phyloP scores from a whole-genome alignment of 192 early-diverging fungal species.

The Coemansia sp. region DNA sequence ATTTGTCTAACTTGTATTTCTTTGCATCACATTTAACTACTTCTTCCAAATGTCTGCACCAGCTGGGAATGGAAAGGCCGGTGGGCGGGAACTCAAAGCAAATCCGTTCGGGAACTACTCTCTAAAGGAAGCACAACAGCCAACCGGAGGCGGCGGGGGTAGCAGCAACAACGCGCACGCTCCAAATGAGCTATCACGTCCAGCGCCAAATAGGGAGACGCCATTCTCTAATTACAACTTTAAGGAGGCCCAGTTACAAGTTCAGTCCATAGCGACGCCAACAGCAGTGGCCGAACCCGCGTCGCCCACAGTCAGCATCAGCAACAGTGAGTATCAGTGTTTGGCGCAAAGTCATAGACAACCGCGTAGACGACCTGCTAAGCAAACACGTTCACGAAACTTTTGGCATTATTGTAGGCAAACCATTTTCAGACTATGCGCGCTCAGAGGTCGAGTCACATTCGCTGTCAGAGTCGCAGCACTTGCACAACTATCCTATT shows the following conservation, averaged over 20 bases:
- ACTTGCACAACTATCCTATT: background rate
- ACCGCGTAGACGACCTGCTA: background rate
- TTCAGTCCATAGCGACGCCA: background rate
- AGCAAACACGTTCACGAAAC: too few species aligned
- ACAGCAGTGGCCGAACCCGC: conserved; percentile 6
- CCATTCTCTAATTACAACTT: conserved; percentile 52
- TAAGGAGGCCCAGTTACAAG: conserved; percentile 35
- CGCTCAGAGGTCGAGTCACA: background rate
- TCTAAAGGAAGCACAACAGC: conserved; percentile 44
- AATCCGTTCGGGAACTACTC: conserved; percentile 56
- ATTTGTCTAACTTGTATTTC: background rate
- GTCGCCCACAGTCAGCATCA: conserved; percentile 19
- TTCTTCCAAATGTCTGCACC: background rate
- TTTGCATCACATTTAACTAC: background rate
- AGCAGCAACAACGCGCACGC: background rate
- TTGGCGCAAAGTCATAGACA: background rate
- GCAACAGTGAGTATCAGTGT: conserved; percentile 3
- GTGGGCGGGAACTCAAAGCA: conserved; percentile 13
- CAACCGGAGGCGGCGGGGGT: conserved; percentile 4
- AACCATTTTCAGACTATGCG: background rate
- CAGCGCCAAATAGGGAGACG: conserved; percentile 7
- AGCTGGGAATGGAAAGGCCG: background rate
- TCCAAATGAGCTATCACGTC: background rate
- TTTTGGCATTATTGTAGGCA: background rate
- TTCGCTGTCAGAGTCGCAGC: background rate